A percentile compares a stretch with the other conserved stretches of the same genome.
Conservation (phyloP, 768 basidiomycete genomes). For the Lactifluus pinguis region DNA sequence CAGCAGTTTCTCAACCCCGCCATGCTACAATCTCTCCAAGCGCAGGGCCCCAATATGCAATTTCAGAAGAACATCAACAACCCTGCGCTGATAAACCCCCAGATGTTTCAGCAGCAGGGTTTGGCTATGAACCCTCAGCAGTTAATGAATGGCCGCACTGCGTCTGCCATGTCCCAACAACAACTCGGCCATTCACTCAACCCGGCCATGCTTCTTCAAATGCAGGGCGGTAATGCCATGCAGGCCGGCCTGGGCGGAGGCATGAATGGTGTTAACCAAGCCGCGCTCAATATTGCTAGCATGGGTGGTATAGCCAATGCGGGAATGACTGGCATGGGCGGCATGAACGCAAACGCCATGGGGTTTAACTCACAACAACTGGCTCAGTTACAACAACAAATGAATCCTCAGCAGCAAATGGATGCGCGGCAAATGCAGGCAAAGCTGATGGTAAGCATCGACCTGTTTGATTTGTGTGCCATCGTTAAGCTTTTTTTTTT, state of each 20-base stretch:
- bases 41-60: conserved; percentile 13
- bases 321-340: conserved; percentile 10
- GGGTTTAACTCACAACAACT: conserved; percentile 11
- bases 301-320: conserved; percentile 13
- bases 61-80: conserved; percentile 18
- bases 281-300: conserved; percentile 14
- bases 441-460: conserved; percentile 5
- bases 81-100: conserved; percentile 8
- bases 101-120: conserved; percentile 16
- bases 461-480: not conserved
- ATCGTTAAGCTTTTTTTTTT: not conserved
- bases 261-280: conserved; percentile 21
- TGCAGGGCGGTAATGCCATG: conserved; percentile 10
- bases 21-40: conserved; percentile 15
- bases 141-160: conserved; percentile 12
- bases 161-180: conserved; percentile 13
- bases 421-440: conserved; percentile 12
- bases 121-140: conserved; percentile 15
- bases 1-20: conserved; percentile 12
- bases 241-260: conserved; percentile 12
- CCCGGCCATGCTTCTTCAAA: conserved; percentile 16
- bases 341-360: conserved; percentile 17
- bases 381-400: conserved; percentile 15
- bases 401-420: conserved; percentile 17
- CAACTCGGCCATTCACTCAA: conserved; percentile 14